Percentiles rank a stretch among this genome's conserved stretches.
phyloP scores from a whole-genome alignment of 148 eudicot species.

The Vaccinium myrtillus region DNA sequence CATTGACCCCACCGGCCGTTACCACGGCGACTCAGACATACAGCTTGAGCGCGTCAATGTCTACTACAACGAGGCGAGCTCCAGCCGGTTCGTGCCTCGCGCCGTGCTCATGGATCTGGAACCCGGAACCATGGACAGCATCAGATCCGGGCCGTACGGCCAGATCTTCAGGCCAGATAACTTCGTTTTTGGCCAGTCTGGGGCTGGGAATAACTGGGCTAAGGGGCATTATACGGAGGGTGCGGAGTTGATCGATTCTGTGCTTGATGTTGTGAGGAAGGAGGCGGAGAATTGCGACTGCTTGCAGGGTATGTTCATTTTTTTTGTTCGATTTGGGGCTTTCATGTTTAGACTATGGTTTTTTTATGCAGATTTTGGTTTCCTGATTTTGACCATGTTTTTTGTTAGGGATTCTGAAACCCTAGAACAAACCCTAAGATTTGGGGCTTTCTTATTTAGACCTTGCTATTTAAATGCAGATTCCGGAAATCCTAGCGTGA shows the following conservation, averaged over 20 bases:
- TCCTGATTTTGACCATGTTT: background rate
- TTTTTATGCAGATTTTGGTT: background rate
- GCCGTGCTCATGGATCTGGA: slow-evolving; percentile 81
- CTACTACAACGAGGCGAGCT: slow-evolving; percentile 63
- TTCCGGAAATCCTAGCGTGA: background rate
- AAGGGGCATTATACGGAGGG: slow-evolving; percentile 80
- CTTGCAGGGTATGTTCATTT: slow-evolving; percentile 45
- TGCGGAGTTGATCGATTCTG: slow-evolving; percentile 73
- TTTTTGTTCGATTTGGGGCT: background rate
- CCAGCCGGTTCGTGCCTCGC: slow-evolving; percentile 62
- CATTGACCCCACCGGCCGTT: slow-evolving; percentile 57
- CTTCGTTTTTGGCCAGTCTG: slow-evolving; percentile 70
- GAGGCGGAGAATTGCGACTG: slow-evolving; percentile 73
- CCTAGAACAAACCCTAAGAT: background rate
- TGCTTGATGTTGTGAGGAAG: slow-evolving; percentile 69
- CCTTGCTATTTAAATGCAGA: background rate
- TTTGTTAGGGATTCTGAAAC: background rate
- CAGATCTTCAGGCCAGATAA: slow-evolving; percentile 76
- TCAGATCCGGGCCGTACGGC: slow-evolving; percentile 58
- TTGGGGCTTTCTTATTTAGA: background rate
- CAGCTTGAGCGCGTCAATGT: slow-evolving; percentile 67
- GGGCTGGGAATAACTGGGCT: slow-evolving; percentile 81
- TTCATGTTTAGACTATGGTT: background rate
- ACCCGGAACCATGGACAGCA: slow-evolving; percentile 75
- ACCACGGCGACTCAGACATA: slow-evolving; percentile 52